These are phyloP conservation scores for Lachancea dasiensis DNA, from an alignment of 805 yeast genomes.

Conservation along the genomic window DNA sequence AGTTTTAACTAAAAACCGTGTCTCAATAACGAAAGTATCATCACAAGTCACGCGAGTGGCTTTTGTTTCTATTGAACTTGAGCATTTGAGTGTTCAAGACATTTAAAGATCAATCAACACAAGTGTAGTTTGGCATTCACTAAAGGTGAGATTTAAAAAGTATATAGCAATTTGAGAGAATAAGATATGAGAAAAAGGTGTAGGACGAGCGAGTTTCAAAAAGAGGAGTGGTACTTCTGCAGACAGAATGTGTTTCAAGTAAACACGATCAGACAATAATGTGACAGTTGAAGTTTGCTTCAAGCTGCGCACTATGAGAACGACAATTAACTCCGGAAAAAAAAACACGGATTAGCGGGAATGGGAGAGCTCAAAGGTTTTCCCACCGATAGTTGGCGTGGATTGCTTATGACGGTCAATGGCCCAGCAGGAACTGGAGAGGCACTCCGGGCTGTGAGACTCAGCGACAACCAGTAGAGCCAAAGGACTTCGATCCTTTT, in stretches of 20 bases:
- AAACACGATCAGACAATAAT: no score
- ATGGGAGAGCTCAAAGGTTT: slow-evolving; percentile 5
- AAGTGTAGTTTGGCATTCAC: no score
- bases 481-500: slow-evolving; percentile 8
- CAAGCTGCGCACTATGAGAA: not conserved
- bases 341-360: slow-evolving; percentile 4
- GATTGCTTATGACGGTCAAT: slow-evolving; percentile 1
- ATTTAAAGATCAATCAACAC: no score
- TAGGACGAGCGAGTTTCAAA: not conserved
- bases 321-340: slow-evolving; percentile 10
- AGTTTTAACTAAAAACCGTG: no score
- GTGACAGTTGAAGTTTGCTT: no score
- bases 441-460: not conserved
- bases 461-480: slow-evolving; percentile 8
- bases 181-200: not conserved
- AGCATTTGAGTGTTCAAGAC: no score
- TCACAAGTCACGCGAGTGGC: no score
- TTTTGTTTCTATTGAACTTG: no score
- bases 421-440: slow-evolving; percentile 1
- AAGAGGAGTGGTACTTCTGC: no score
- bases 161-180: not conserved
- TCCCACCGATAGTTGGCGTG: slow-evolving; percentile 1
- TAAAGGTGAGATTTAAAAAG: no score
- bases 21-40: no score
- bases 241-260: no score